Percentiles rank a stretch among this genome's conserved stretches.
Conservation (phyloP, 805 yeast genomes). For the Ogataea saltuana region DNA sequence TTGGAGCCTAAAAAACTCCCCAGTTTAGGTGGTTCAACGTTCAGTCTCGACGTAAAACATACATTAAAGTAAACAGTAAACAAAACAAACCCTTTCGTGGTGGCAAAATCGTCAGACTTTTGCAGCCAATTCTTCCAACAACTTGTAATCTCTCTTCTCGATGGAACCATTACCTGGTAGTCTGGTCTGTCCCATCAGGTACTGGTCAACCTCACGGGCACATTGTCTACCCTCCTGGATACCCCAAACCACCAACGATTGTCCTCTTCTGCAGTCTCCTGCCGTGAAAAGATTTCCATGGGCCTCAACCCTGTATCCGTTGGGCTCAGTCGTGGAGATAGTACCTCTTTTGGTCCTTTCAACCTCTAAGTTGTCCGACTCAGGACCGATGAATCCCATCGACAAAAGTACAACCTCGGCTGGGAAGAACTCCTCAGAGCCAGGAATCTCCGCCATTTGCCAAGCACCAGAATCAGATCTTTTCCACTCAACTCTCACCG, state of each 20-base stretch:
- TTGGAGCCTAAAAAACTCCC: not conserved
- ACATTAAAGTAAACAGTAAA: too few relatives aligned
- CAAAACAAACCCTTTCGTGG: not conserved
- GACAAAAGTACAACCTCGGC: conserved; percentile 93
- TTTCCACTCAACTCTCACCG: conserved; percentile 98
- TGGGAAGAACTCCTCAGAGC: conserved; percentile 89
- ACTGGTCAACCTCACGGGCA: conserved; percentile 89
- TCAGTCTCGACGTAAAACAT: too few relatives aligned
- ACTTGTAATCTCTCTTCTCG: conserved; percentile 76
- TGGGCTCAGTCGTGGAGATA: conserved; percentile 60
- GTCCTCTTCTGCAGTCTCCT: conserved; percentile 99
- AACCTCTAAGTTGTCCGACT: conserved; percentile 68
- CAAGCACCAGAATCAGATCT: conserved; percentile 93
- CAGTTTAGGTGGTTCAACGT: too few relatives aligned
- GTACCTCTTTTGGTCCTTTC: conserved; percentile 84
- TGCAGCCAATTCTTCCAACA: conserved; percentile 75
- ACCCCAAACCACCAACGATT: conserved; percentile 98
- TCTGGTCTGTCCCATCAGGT: conserved; percentile 72
- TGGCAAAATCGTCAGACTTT: conserved; percentile 41
- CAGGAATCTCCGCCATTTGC: conserved; percentile 98
- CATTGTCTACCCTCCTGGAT: conserved; percentile 99
- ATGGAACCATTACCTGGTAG: conserved; percentile 95
- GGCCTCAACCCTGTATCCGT: conserved; percentile 63
- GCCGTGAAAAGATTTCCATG: conserved; percentile 83
- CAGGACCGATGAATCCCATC: conserved; percentile 98